Conservation (phyloP, 257 asterid species). For the Dorcoceras hygrometricum region DNA sequence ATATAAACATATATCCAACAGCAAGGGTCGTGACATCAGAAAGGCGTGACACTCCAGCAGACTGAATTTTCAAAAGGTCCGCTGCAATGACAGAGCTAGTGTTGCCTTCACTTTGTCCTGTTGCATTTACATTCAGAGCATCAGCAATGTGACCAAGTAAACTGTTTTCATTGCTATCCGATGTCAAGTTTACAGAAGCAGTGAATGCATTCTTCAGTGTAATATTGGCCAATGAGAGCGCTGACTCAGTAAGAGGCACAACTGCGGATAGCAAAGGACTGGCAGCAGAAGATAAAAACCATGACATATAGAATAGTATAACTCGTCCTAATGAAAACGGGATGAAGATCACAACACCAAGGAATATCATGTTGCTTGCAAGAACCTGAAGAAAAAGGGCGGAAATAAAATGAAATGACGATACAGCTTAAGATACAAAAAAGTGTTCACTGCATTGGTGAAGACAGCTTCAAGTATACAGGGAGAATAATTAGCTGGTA, state of each 20-base stretch:
- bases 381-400: constrained; percentile 65
- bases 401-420: constrained; percentile 1
- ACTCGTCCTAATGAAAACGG: constrained; percentile 88
- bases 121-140: constrained; percentile 58
- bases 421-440: background rate
- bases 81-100: constrained; percentile 53
- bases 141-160: constrained; percentile 69
- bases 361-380: constrained; percentile 97
- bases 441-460: background rate
- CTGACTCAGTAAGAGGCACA: constrained; percentile 83
- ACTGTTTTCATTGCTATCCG: constrained; percentile 51
- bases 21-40: constrained; percentile 98
- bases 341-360: constrained; percentile 80
- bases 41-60: constrained; percentile 69
- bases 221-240: constrained; percentile 77
- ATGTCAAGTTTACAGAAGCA: constrained; percentile 74
- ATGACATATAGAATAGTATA: constrained; percentile 59
- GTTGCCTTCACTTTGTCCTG: constrained; percentile 52
- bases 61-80: constrained; percentile 57
- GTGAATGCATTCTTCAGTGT: constrained; percentile 73
- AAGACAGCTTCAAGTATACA: background rate
- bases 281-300: constrained; percentile 79
- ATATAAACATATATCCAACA: constrained; percentile 85
- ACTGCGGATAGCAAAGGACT: constrained; percentile 76
- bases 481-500: constrained; percentile 1